These are phyloP conservation scores for Macrophomina pseudophaseolina DNA, from an alignment of 2,329 filamentous ascomycete species.

Conservation along the genomic window DNA sequence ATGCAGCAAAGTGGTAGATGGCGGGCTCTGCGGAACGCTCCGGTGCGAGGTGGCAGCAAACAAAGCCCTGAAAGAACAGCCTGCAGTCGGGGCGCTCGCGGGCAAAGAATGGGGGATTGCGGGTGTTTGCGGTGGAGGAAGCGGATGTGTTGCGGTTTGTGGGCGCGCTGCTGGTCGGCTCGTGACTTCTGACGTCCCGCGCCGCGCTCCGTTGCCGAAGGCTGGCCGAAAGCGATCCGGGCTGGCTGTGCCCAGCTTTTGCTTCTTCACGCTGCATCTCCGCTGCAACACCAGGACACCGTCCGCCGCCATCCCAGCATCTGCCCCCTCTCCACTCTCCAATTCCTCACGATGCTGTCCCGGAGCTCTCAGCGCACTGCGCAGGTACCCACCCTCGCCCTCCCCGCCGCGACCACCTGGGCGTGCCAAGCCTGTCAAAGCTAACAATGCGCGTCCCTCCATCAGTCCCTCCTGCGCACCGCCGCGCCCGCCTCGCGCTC, in stretches of 20 bases:
- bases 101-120: conserved; percentile 5
- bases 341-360: conserved; percentile 46
- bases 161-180: background rate
- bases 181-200: conserved; percentile 11
- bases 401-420: background rate
- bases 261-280: conserved; percentile 20
- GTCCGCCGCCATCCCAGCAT: conserved; percentile 22
- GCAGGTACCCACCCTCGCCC: conserved; percentile 45
- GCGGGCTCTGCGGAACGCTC: background rate
- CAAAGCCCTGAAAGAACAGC: background rate
- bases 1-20: too few species aligned
- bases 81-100: background rate
- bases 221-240: conserved; percentile 26
- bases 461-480: conserved; percentile 62
- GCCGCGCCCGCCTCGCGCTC: conserved; percentile 54
- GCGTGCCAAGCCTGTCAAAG: conserved; percentile 23
- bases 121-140: background rate
- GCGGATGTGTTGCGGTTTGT: background rate
- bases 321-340: conserved; percentile 12
- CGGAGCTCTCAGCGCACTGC: conserved; percentile 53
- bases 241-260: conserved; percentile 24
- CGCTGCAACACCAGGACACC: conserved; percentile 21
- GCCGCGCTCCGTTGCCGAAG: conserved; percentile 25
- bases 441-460: conserved; percentile 34
- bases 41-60: background rate